Evolutionary conservation across 805 yeast species (phyloP).

Genomic region (Tetrapisispora fleetii): DNA sequence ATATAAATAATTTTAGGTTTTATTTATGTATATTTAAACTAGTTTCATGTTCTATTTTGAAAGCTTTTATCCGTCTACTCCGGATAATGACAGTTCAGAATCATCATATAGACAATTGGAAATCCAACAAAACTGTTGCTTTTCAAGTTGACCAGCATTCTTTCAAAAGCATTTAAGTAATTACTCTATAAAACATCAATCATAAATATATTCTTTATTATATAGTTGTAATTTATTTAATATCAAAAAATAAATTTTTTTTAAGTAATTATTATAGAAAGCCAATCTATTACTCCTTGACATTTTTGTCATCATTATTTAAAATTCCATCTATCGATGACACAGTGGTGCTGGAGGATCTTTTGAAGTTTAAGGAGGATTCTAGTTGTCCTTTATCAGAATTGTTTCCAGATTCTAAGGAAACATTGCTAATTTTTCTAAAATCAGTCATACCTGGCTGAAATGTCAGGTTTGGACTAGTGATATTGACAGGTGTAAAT

Average conservation of each 20-base stretch:
- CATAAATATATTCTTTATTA: no score
- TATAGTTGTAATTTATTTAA: no score
- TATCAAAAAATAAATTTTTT: no score
- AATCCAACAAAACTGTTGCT: no score
- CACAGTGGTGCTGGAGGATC: background rate
- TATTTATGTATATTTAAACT: background rate
- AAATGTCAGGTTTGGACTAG: slow-evolving; percentile 45
- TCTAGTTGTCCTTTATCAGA: background rate
- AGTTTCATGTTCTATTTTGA: background rate
- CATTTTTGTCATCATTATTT: background rate
- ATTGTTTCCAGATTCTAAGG: background rate
- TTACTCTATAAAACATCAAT: no score
- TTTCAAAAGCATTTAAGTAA: no score
- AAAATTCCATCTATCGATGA: slow-evolving; percentile 12
- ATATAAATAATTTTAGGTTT: background rate
- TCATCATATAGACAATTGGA: background rate
- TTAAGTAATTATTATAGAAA: no score
- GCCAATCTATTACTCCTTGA: no score
- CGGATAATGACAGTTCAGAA: background rate
- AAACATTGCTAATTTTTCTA: background rate
- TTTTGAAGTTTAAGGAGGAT: background rate
- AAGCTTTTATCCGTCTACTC: no score
- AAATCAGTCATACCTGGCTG: slow-evolving; percentile 8
- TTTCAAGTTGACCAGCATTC: no score
- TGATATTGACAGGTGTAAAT: slow-evolving; percentile 79